Conservation (phyloP, 352 stramenopile species). For the Phytophthora sojae region DNA sequence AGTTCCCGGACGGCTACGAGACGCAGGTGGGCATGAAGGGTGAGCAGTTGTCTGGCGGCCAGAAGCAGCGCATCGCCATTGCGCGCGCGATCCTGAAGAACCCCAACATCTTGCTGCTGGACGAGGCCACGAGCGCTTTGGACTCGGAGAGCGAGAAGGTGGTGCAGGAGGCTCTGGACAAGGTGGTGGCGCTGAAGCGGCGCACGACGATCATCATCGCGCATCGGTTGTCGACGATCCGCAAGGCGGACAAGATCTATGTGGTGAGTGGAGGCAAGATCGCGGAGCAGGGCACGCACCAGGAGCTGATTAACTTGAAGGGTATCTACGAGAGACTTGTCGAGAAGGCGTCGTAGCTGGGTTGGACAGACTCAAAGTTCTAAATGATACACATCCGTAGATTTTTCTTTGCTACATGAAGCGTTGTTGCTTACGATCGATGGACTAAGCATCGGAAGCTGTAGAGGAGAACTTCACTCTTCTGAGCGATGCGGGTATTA, state of each 20-base stretch:
- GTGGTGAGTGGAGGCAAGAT: conserved; percentile 93
- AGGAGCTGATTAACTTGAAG: conserved; percentile 76
- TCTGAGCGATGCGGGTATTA: no score
- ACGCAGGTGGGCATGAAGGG: conserved; percentile 95
- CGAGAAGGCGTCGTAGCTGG: conserved; percentile 34
- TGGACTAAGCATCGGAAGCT: background rate
- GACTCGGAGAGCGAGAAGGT: conserved; percentile 86
- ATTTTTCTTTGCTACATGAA: background rate
- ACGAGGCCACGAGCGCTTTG: conserved; percentile 92
- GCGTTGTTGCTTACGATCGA: background rate
- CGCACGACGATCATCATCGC: conserved; percentile 94
- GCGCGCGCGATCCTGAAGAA: no score
- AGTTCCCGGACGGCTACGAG: conserved; percentile 91
- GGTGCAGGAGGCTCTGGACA: conserved; percentile 83
- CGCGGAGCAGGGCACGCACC: conserved; percentile 92
- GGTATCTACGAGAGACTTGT: conserved; percentile 36
- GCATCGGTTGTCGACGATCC: conserved; percentile 94
- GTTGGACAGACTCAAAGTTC: conserved; percentile 37
- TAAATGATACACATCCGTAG: background rate
- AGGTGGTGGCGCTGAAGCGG: conserved; percentile 57
- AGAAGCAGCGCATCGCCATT: no score
- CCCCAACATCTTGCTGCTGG: conserved; percentile 93
- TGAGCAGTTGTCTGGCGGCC: no score
- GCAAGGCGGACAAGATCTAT: conserved; percentile 94
- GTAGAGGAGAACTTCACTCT: no score